Percentiles rank a stretch among this genome's conserved stretches.
Conservation (phyloP, 78 protist species). For the Paulinella micropora region DNA sequence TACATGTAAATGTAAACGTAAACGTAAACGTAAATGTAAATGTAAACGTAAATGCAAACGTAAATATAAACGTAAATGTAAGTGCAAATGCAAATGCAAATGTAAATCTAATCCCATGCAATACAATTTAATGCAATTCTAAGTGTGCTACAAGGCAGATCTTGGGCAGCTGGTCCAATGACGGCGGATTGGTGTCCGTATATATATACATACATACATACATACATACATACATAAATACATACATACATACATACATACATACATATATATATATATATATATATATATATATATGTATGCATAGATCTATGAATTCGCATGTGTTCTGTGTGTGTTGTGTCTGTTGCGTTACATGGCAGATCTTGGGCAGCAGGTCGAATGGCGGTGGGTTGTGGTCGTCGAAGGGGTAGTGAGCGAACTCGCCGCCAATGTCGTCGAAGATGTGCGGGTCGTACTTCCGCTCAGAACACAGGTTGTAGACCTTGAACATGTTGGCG, state of each 20-base stretch:
- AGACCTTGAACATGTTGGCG: slow-evolving; percentile 6
- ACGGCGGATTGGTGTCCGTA: no score
- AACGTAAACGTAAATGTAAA: no score
- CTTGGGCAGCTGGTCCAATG: no score
- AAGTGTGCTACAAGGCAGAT: no score
- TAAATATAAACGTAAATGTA: no score
- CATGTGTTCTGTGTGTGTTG: not conserved
- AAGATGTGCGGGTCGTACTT: slow-evolving; percentile 22
- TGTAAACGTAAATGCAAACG: no score
- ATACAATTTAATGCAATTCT: no score
- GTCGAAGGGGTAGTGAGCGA: slow-evolving; percentile 23
- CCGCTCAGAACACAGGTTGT: slow-evolving; percentile 34
- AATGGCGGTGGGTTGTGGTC: slow-evolving; percentile 31
- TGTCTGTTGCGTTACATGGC: not conserved
- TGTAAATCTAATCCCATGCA: no score
- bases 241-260: not conserved
- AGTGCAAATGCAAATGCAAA: no score
- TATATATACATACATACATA: not conserved
- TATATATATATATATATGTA: not conserved
- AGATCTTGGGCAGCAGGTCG: not conserved
- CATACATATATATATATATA: not conserved
- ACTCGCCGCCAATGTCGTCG: slow-evolving; percentile 10
- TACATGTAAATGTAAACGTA: no score
- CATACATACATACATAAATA: not conserved
- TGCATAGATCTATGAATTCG: not conserved